These are phyloP conservation scores for Botrytis medusae DNA, from an alignment of 2,329 filamentous ascomycete genomes.

Conservation along the genomic window DNA sequence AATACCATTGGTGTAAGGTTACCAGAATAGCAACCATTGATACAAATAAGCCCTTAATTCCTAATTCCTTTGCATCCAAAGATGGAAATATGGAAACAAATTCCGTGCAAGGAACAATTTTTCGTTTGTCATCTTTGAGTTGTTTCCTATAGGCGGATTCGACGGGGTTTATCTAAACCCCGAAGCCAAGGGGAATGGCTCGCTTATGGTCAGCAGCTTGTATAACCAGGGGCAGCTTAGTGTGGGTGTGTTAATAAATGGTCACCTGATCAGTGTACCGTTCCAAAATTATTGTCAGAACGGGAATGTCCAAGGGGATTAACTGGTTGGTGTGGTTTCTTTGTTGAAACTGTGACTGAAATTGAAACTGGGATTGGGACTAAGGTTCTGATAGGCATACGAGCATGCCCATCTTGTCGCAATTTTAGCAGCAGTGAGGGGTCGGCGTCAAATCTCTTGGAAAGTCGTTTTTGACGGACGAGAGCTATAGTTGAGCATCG, in stretches of 20 bases:
- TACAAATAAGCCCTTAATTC: background rate
- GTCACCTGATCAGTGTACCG: background rate
- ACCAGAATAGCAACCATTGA: background rate
- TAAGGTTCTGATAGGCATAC: background rate
- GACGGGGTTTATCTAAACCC: background rate
- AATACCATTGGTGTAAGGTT: background rate
- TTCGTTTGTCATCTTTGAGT: background rate
- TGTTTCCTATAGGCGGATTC: background rate
- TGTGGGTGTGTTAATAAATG: background rate
- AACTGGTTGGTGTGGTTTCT: background rate
- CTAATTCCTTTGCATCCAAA: background rate
- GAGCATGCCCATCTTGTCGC: background rate
- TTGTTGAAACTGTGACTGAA: background rate
- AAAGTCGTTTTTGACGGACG: too few relatives aligned
- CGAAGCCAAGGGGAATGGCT: background rate
- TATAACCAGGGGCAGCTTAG: background rate
- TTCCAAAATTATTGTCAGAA: background rate
- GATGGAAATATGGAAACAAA: background rate
- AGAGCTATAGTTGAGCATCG: background rate
- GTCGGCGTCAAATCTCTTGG: background rate
- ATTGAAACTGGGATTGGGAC: background rate
- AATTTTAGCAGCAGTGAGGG: background rate
- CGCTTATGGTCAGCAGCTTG: background rate
- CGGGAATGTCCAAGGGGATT: background rate
- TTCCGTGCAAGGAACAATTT: background rate